phyloP scores from a whole-genome alignment of 148 eudicot species.

The Selenicereus undatus region DNA sequence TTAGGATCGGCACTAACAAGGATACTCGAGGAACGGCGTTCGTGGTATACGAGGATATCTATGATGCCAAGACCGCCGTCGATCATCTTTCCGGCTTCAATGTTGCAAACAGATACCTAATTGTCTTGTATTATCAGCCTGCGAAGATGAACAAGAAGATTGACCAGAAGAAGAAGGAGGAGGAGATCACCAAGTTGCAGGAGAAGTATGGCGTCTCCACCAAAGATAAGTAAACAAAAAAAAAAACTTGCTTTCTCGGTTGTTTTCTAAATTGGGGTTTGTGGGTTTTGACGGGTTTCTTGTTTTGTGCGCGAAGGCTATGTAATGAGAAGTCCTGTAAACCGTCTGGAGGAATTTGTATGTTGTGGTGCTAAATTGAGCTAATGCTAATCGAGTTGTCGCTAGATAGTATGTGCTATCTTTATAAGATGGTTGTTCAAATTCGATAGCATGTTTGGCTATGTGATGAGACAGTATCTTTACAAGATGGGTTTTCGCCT shows the following conservation, averaged over 20 bases:
- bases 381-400: neutral
- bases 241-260: neutral
- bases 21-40: constrained; percentile 77
- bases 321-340: neutral
- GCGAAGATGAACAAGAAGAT: constrained; percentile 81
- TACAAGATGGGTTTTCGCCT: too few relatives aligned
- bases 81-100: constrained; percentile 78
- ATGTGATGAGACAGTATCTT: neutral
- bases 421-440: neutral
- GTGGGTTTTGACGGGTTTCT: neutral
- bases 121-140: constrained; percentile 73
- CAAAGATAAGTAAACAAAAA: constrained; percentile 36
- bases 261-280: neutral
- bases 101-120: constrained; percentile 67
- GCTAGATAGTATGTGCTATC: neutral
- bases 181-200: constrained; percentile 61
- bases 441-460: neutral
- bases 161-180: constrained; percentile 73
- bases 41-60: constrained; percentile 78
- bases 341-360: neutral
- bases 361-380: neutral
- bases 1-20: constrained; percentile 63
- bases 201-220: constrained; percentile 72
- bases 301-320: neutral
- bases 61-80: constrained; percentile 77